Base-by-base conservation (phyloP, 2,329 filamentous ascomycete genomes). In the Lachnellula suecica region DNA sequence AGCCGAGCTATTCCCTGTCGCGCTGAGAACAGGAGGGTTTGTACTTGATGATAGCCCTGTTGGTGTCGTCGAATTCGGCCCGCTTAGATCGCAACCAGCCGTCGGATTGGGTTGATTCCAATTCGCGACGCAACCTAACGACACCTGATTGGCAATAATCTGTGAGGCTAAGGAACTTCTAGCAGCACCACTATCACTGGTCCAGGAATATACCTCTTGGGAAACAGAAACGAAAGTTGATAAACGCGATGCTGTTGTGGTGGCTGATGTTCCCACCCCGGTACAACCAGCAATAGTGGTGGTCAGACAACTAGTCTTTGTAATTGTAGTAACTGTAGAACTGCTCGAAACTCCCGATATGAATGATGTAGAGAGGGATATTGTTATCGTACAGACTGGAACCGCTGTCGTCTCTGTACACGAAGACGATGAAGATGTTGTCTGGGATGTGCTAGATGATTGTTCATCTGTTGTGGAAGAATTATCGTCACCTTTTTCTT, bases 321-420 rank as follows among this genome's bases (percentile, higher is more conserved):
- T 52, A 22, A 49, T 23, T 11, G 50, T 52, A 27, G 44, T 20
- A 24, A 52, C 50, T 15, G 37, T 31, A 15, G 38, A 49, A 35
- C 45, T 42, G 19, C 34, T 49, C n/a, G 29, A 48, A 3, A 10
- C 45, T 22, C 40, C 50, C 19, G 50, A 40, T 15, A 42, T 27
- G 38, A 48, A 52, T 4, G 44, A 52, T 13, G 50, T 52, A 6
- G 50, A 52, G 25, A 52, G 44, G 37, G 45, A 48, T 6, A 52
- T 19, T 1, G 50, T 52, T 29, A 48, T 19, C 2, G 50, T 52
- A 34, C 50, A 52, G 6, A 52, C 34, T 24, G 50, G 50, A 25
- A 52, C 7, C 6, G 20, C 29, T 2, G 50, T 48, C 2, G 23
- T 40, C 15, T 27, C 45, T 22, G 50, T 48, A 38, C 50, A 52